Percentiles rank a stretch among this genome's conserved stretches.
Evolutionary conservation across 1,284 basidiomycete species (phyloP).

Genomic region (Irpex lacteus): DNA sequence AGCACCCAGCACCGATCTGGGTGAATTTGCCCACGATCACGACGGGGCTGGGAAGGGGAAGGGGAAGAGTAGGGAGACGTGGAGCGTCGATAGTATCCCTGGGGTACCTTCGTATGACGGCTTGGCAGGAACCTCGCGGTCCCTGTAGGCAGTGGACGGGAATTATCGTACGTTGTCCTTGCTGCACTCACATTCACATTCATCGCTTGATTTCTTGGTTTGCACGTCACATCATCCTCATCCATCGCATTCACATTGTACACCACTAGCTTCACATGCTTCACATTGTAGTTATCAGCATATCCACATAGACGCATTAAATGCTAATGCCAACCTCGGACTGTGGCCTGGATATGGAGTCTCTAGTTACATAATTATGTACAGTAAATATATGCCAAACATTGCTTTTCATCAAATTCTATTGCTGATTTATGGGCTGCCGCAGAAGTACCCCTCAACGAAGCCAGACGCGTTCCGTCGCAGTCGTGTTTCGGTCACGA

Average conservation of each 20-base stretch:
- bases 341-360: constrained; percentile 6
- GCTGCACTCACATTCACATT: constrained; percentile 8
- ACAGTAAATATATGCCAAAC: constrained; percentile 1
- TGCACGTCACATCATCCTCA: constrained; percentile 10
- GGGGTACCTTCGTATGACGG: constrained; percentile 8
- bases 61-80: constrained; percentile 59
- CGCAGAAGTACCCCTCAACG: not conserved
- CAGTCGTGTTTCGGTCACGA: not conserved
- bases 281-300: constrained; percentile 4
- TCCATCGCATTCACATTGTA: constrained; percentile 8
- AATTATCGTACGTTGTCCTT: constrained; percentile 8
- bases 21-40: constrained; percentile 17
- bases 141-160: constrained; percentile 15
- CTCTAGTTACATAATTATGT: constrained; percentile 2
- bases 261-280: constrained; percentile 11
- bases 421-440: not conserved
- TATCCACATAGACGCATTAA: constrained; percentile 15
- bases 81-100: constrained; percentile 34
- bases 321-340: constrained; percentile 15
- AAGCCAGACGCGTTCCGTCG: not conserved
- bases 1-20: constrained; percentile 14
- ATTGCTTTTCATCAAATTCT: not conserved
- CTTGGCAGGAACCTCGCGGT: constrained; percentile 17
- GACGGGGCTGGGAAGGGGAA: constrained; percentile 54
- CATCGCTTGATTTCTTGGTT: constrained; percentile 12